A percentile compares a stretch with the other conserved stretches of the same genome.
These are phyloP conservation scores for Rossbeevera mucosa DNA, from an alignment of 768 basidiomycete genomes.

Conservation along the genomic window DNA sequence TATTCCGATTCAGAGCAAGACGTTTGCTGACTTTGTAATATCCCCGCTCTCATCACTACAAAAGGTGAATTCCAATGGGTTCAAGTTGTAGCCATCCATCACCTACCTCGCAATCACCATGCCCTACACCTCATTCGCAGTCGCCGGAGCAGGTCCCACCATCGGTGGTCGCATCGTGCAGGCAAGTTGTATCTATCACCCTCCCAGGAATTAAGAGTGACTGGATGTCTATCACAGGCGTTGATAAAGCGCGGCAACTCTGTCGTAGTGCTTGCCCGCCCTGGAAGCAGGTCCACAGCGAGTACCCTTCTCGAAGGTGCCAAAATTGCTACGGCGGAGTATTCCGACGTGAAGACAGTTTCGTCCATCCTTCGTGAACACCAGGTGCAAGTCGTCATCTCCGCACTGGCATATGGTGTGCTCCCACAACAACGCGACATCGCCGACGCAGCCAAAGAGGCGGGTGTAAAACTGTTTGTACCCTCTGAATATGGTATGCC, in stretches of 20 bases:
- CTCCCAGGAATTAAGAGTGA: neutral
- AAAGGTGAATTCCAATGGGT: neutral
- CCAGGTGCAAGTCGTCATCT: slow-evolving; percentile 33
- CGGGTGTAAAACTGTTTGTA: slow-evolving; percentile 37
- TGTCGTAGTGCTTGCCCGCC: slow-evolving; percentile 24
- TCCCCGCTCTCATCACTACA: neutral
- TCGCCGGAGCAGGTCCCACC: slow-evolving; percentile 34
- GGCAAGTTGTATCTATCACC: slow-evolving; percentile 6
- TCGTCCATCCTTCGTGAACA: slow-evolving; percentile 28
- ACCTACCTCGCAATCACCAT: slow-evolving; percentile 6
- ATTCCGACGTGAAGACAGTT: slow-evolving; percentile 22
- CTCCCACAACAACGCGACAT: slow-evolving; percentile 24
- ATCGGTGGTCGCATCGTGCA: slow-evolving; percentile 33
- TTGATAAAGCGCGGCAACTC: slow-evolving; percentile 19
- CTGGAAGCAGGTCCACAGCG: slow-evolving; percentile 17
- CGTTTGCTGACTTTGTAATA: neutral
- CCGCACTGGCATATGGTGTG: slow-evolving; percentile 29
- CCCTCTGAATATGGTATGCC: slow-evolving; percentile 37
- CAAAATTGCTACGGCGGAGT: slow-evolving; percentile 27
- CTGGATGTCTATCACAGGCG: slow-evolving; percentile 15
- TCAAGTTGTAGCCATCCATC: neutral
- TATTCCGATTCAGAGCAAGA: neutral
- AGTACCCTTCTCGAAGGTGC: slow-evolving; percentile 24
- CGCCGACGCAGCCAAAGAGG: slow-evolving; percentile 35
- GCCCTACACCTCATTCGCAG: slow-evolving; percentile 34